phyloP scores from a whole-genome alignment of 169 alveolate genomes.

The Hepatocystis sp. region DNA sequence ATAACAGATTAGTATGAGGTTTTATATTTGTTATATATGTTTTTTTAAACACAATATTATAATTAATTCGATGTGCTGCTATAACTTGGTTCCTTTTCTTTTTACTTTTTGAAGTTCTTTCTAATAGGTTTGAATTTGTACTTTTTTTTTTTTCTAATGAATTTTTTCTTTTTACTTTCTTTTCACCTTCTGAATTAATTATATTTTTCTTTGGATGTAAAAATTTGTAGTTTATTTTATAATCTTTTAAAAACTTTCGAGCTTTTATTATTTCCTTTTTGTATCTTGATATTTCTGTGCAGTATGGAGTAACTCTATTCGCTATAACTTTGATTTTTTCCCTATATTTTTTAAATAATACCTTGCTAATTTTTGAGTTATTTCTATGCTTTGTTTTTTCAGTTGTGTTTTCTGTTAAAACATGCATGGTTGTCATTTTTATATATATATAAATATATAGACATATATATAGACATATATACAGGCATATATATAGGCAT shows the following conservation, averaged over 20 bases:
- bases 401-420: slow-evolving; percentile 53
- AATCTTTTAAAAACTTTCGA: slow-evolving; percentile 42
- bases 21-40: slow-evolving; percentile 23
- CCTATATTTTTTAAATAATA: slow-evolving; percentile 36
- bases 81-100: slow-evolving; percentile 47
- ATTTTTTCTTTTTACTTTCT: slow-evolving; percentile 14
- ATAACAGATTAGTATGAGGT: slow-evolving; percentile 18
- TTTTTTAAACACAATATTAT: slow-evolving; percentile 27
- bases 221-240: slow-evolving; percentile 33
- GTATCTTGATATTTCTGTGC: slow-evolving; percentile 35
- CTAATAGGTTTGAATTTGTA: slow-evolving; percentile 16
- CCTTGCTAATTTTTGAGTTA: slow-evolving; percentile 21
- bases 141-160: slow-evolving; percentile 18
- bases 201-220: slow-evolving; percentile 33
- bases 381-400: slow-evolving; percentile 30
- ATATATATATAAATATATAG: slow-evolving; percentile 11
- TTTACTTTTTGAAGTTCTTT: slow-evolving; percentile 26
- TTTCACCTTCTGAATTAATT: slow-evolving; percentile 15
- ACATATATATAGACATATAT: neutral
- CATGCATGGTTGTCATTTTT: slow-evolving; percentile 45
- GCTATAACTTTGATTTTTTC: slow-evolving; percentile 60
- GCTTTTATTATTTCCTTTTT: slow-evolving; percentile 45
- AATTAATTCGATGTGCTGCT: slow-evolving; percentile 47
- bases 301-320: slow-evolving; percentile 61
- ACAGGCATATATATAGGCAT: slow-evolving; percentile 1